phyloP scores from a whole-genome alignment of 2,329 filamentous ascomycete species.

The Cucurbitaria berberidis region DNA sequence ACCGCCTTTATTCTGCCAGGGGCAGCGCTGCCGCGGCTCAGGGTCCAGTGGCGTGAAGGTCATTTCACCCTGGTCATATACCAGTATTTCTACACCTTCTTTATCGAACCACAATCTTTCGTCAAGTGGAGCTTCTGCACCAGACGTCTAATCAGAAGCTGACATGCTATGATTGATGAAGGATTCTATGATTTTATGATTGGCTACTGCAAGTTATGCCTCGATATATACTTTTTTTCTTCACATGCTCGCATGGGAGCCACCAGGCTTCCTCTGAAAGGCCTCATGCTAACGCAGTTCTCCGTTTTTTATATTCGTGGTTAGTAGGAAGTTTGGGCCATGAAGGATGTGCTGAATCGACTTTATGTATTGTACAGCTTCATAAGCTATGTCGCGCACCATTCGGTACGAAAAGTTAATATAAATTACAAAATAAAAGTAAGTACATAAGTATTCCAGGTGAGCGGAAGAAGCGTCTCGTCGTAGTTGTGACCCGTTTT shows the following conservation, averaged over 20 bases:
- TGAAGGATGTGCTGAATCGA: conserved; percentile 1
- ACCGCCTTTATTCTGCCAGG: conserved; percentile 31
- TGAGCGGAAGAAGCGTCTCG: conserved; percentile 8
- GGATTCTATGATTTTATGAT: background rate
- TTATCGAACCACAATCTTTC: conserved; percentile 24
- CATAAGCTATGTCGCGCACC: background rate
- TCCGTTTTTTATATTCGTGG: too few species aligned
- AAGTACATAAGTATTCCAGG: background rate
- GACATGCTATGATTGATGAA: background rate
- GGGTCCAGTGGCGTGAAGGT: conserved; percentile 38
- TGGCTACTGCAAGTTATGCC: background rate
- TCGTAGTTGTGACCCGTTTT: conserved; percentile 6
- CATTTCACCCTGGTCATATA: conserved; percentile 25
- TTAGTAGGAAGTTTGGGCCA: background rate
- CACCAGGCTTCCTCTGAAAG: too few species aligned
- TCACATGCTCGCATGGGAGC: background rate
- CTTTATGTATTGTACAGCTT: conserved; percentile 3
- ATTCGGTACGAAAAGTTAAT: conserved; percentile 12
- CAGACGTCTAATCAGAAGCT: background rate
- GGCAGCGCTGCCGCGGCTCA: conserved; percentile 11
- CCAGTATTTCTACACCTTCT: background rate
- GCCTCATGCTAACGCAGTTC: too few species aligned
- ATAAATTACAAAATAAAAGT: conserved; percentile 25
- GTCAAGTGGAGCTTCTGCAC: background rate
- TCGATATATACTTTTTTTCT: background rate